Base-by-base conservation (phyloP, 2,329 filamentous ascomycete genomes). In the Myriosclerotinia curreyana region DNA sequence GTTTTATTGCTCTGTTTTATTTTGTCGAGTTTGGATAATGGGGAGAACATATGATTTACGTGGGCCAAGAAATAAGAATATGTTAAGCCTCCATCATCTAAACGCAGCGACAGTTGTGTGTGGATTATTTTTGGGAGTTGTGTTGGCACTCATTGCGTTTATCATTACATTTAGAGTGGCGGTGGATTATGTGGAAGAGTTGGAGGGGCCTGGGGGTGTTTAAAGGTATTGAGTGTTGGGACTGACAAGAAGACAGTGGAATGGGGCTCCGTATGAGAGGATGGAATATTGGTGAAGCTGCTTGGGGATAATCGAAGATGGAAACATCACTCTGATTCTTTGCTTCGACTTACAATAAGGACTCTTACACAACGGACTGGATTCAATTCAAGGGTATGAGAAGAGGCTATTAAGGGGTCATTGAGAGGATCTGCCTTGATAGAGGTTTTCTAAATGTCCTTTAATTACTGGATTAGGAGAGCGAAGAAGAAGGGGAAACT, bases 151-250 rank as follows among this genome's bases (percentile, higher is more conserved):
- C 1, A 55, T 62, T 25, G 28, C 17, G 7, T 62, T 62, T 31
- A 28, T 62, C n/a, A 3, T 62, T 55, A 56, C 50, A 4, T 62
- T 62, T 62, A 34, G 60, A 22, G 17, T 62, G 28, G 60, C 60
- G 40, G 50, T 62, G 7, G 60, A 62, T 25, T 25, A 48, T 38
- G 42, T 62, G 11, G 31, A 48, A 3, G 50, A 54, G 17, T 40
- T 48, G 17, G 60, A 62, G 15, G 50, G 25, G 3, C 60, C 60
- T 7, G 40, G 50, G 20, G 17, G 11, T 48, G 60, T 55, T 9
- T 62, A 25, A 28, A 42, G 12, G 36, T 8, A 15, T 22, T 17
- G 15, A 2, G 8, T 12, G 14, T 5, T 12, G 17, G 53, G 38
- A n/a, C n/a, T 28, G 22, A 25, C 5, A 12, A 40, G 20, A 34